These are phyloP conservation scores for Dillenia turbinata DNA, from an alignment of 164 flowering plant genomes.

Conservation along the genomic window DNA sequence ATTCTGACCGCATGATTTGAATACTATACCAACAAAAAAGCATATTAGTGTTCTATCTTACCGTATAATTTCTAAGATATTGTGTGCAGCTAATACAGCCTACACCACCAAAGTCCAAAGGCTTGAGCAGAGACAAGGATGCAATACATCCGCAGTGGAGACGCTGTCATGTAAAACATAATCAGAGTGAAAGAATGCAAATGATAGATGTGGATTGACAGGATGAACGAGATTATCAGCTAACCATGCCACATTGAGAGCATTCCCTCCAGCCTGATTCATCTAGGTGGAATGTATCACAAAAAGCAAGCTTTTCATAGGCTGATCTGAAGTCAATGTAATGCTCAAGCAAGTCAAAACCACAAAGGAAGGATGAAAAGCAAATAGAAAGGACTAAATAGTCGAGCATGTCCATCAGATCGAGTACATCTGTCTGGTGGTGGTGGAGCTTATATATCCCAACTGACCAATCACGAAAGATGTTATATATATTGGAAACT, in stretches of 20 bases:
- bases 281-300: slow-evolving; percentile 56
- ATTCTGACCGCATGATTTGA: too few relatives aligned
- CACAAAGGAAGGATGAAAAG: slow-evolving; percentile 1
- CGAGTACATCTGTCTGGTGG: too few relatives aligned
- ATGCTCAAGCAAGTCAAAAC: too few relatives aligned
- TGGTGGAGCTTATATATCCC: too few relatives aligned
- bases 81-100: slow-evolving; percentile 42
- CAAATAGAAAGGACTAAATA: background rate
- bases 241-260: slow-evolving; percentile 46
- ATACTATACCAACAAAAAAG: too few relatives aligned
- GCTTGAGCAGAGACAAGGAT: slow-evolving; percentile 36
- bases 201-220: too few relatives aligned
- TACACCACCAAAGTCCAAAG: slow-evolving; percentile 56
- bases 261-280: slow-evolving; percentile 76
- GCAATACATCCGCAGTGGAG: slow-evolving; percentile 71
- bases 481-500: too few relatives aligned
- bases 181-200: background rate
- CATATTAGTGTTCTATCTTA: slow-evolving; percentile 9
- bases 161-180: slow-evolving; percentile 27
- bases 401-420: too few relatives aligned
- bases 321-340: slow-evolving; percentile 32
- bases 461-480: too few relatives aligned
- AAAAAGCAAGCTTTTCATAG: slow-evolving; percentile 45
- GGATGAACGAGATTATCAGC: too few relatives aligned
- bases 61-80: slow-evolving; percentile 17